These are phyloP conservation scores for Backusella westeae DNA, from an alignment of 192 early-diverging fungal genomes.

Conservation along the genomic window DNA sequence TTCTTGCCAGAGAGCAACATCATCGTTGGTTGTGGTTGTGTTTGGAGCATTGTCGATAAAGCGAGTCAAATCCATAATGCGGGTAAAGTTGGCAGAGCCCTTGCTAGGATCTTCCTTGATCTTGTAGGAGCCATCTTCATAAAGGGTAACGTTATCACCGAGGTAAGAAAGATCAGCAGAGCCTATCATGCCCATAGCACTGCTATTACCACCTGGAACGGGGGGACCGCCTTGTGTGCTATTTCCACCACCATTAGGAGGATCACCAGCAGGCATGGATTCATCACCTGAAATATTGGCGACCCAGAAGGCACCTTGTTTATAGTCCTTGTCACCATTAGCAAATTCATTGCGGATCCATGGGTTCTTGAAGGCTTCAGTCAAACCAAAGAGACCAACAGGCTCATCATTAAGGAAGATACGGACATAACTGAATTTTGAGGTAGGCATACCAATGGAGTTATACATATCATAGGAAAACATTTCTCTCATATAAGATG, in stretches of 20 bases:
- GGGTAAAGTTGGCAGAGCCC: background rate
- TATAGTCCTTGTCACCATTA: conserved; percentile 25
- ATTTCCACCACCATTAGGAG: background rate
- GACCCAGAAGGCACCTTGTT: background rate
- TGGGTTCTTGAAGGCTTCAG: conserved; percentile 35
- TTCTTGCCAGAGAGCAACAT: conserved; percentile 6
- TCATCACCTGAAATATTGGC: conserved; percentile 1
- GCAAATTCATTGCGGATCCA: conserved; percentile 27
- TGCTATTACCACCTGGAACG: background rate
- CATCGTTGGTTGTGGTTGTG: background rate
- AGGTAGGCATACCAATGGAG: conserved; percentile 3
- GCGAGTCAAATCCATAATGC: background rate
- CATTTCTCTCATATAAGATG: conserved; percentile 4
- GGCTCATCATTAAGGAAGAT: background rate
- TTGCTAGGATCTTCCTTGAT: conserved; percentile 3
- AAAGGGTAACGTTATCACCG: background rate
- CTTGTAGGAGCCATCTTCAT: background rate
- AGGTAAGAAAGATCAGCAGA: conserved; percentile 8
- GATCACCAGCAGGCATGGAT: background rate
- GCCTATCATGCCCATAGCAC: background rate
- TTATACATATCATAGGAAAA: background rate
- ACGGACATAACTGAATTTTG: background rate
- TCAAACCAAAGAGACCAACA: conserved; percentile 5
- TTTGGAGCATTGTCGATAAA: background rate
- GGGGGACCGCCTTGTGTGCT: background rate